These are phyloP conservation scores for Aspergillus hiratsukae DNA, from an alignment of 2,329 filamentous ascomycete genomes.

Conservation along the genomic window DNA sequence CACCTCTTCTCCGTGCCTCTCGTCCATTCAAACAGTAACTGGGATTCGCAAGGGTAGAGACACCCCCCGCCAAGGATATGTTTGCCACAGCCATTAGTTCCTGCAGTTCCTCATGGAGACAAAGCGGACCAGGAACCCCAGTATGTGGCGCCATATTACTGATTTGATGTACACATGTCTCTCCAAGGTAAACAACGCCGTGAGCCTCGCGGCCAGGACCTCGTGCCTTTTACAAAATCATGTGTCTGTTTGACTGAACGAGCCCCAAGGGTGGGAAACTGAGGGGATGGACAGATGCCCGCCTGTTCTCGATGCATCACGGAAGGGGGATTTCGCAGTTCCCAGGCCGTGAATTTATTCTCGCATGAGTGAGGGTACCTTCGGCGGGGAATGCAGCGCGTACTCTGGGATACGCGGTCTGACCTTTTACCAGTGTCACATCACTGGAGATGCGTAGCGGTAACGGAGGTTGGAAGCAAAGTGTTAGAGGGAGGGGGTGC, in stretches of 20 bases:
- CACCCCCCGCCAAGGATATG: constrained; percentile 16
- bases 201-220: constrained; percentile 21
- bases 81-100: constrained; percentile 44
- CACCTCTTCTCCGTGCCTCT: not conserved
- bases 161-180: constrained; percentile 23
- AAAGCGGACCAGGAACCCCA: constrained; percentile 40
- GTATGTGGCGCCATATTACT: constrained; percentile 24
- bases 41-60: not conserved
- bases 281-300: not conserved
- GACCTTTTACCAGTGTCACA: constrained; percentile 46
- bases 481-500: not conserved
- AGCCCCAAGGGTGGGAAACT: not conserved
- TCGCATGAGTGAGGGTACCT: constrained; percentile 15
- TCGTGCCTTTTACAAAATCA: constrained; percentile 22
- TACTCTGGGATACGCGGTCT: constrained; percentile 26
- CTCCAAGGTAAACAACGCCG: constrained; percentile 22
- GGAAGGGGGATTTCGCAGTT: constrained; percentile 10
- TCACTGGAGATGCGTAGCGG: constrained; percentile 34
- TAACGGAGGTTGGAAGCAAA: not conserved
- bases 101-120: constrained; percentile 37
- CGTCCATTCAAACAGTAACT: constrained; percentile 9
- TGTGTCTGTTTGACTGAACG: constrained; percentile 19
- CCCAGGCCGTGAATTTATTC: not conserved
- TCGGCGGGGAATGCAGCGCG: constrained; percentile 13
- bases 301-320: not conserved